These are phyloP conservation scores for Fusarium praegraminearum DNA, from an alignment of 2,329 filamentous ascomycete genomes.

Conservation along the genomic window DNA sequence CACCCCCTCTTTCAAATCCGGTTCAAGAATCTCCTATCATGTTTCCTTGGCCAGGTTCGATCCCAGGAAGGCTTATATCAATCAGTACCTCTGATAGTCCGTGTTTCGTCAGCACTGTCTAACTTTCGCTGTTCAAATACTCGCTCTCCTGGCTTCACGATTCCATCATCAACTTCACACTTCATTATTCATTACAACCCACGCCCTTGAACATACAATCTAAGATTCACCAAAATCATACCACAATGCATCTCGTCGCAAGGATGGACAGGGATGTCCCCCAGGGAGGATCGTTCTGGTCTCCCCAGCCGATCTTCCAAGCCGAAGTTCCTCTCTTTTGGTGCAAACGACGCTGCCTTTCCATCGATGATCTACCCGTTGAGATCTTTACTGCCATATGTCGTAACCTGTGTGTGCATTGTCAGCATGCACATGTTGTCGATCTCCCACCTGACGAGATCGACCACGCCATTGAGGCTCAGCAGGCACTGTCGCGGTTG, in stretches of 20 bases:
- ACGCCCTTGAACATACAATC: slow-evolving; percentile 16
- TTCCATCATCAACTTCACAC: background rate
- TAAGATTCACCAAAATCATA: slow-evolving; percentile 10
- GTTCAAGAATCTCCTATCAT: slow-evolving; percentile 21
- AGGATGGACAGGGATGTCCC: slow-evolving; percentile 42
- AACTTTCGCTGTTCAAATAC: slow-evolving; percentile 13
- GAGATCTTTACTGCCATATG: slow-evolving; percentile 48
- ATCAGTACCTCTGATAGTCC: background rate
- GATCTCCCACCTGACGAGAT: slow-evolving; percentile 44
- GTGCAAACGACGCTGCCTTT: slow-evolving; percentile 29
- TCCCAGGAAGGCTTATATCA: slow-evolving; percentile 2
- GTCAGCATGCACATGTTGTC: slow-evolving; percentile 44
- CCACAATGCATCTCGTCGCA: slow-evolving; percentile 43
- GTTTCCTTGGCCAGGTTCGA: slow-evolving; percentile 2
- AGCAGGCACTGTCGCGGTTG: slow-evolving; percentile 45
- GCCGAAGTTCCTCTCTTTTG: slow-evolving; percentile 22
- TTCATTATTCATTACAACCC: slow-evolving; percentile 5
- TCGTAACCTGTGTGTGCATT: slow-evolving; percentile 45
- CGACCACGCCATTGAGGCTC: slow-evolving; percentile 38
- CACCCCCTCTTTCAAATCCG: slow-evolving; percentile 22
- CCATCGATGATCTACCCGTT: slow-evolving; percentile 41
- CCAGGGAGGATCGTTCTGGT: slow-evolving; percentile 35
- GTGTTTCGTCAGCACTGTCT: background rate
- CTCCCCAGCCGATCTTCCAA: slow-evolving; percentile 23
- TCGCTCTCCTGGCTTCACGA: background rate